phyloP scores from a whole-genome alignment of 2,329 filamentous ascomycete species.

The Aphanoascus verrucosus region DNA sequence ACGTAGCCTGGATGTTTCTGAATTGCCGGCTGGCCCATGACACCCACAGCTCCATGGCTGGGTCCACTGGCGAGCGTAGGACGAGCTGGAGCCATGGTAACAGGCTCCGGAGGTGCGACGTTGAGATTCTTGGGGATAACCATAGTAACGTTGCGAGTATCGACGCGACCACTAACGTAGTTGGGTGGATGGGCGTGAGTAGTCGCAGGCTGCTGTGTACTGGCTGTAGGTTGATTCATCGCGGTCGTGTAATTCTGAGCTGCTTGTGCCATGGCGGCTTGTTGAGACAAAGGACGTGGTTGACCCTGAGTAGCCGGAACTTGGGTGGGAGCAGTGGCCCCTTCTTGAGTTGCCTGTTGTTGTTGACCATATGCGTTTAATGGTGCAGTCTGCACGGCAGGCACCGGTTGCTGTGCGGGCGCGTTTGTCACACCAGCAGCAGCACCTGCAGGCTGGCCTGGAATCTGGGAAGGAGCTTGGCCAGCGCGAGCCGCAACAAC shows the following conservation, averaged over 20 bases:
- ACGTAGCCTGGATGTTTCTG: constrained; percentile 71
- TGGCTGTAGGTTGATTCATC: constrained; percentile 21
- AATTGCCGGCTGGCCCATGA: constrained; percentile 79
- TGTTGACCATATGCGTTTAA: constrained; percentile 26
- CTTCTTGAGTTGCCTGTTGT: constrained; percentile 20
- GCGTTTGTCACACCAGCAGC: constrained; percentile 8
- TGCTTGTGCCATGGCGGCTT: constrained; percentile 37
- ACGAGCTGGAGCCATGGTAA: constrained; percentile 58
- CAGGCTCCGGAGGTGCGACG: constrained; percentile 60
- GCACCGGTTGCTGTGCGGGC: constrained; percentile 14
- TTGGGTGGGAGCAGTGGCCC: constrained; percentile 25
- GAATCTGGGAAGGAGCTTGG: constrained; percentile 25
- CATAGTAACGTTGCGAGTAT: constrained; percentile 52
- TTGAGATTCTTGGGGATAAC: constrained; percentile 74
- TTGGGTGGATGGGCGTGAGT: constrained; percentile 34
- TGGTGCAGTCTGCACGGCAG: constrained; percentile 19
- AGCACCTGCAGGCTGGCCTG: constrained; percentile 17
- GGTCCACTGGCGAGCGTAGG: constrained; percentile 76
- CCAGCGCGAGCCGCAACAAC: constrained; percentile 34
- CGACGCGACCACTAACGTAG: constrained; percentile 33
- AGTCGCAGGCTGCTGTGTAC: constrained; percentile 22
- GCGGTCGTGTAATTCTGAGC: constrained; percentile 35
- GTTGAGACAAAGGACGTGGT: constrained; percentile 36
- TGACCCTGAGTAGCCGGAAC: constrained; percentile 27
- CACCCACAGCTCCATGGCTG: constrained; percentile 63